Evolutionary conservation across 164 flowering plant species (phyloP), one percentile per base, ranked within the genome.

Genomic region (Vitis labrusca): DNA sequence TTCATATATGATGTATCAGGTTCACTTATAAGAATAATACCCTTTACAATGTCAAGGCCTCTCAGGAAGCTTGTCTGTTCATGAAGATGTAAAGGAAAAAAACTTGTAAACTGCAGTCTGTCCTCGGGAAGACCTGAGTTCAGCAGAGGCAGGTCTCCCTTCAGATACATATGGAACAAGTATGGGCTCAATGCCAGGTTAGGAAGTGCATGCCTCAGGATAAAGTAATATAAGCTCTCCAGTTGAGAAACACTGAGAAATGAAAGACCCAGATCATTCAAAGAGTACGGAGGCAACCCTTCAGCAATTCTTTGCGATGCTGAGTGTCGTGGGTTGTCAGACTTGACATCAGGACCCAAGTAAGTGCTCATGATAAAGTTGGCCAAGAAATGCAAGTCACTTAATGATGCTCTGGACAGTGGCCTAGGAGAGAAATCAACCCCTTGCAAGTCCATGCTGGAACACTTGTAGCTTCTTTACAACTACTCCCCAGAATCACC

Each of bases 281-380:
- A 70, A 17, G 69, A 52, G 62, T 80, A 80, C 16, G 73, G 73
- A 1, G 76, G 72, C 32, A 71, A 68, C 23, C 68, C 69, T 65
- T 64, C 63, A 27, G 78, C 71, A 47, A 71, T 5, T 51, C 83
- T 76, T 50, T 74, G 83, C 59, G 65, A 37, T n/a, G 76, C 78
- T 6, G 80, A 80, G 49, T 66, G 54, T 61, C 73, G 67, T 7
- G 71, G 79, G 54, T 72, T 71, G 27, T 80, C 83, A 52, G 66
- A 71, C 49, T 47, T 71, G 30, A 80, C 71, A 74, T 80, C 83
- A 48, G 83, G 80, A 47, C 83, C 83, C 44, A 80, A 66, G 59
- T 74, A 76, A 66, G 67, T 77, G 53, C 74, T 69, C 80, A 76
- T 64, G 32, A 77, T 76, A 44, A 80, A 76, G 68, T 80, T 71